Conservation (phyloP, 306 rosid genomes). For the Sophora flavescens region DNA sequence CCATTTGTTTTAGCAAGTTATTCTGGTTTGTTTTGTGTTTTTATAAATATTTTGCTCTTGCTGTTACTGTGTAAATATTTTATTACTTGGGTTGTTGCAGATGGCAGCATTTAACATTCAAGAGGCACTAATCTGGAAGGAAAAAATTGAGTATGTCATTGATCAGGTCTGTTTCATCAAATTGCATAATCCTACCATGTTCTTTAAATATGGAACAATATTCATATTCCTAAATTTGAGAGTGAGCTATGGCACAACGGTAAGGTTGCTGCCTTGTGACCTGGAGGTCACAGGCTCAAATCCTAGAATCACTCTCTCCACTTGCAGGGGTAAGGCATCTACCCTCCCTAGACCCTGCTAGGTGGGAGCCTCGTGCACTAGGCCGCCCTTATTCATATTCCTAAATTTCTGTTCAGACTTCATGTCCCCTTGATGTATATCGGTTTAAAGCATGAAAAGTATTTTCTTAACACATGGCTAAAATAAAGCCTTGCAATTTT, state of each 20-base stretch:
- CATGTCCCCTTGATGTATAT: constrained; percentile 30
- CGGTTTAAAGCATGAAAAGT: constrained; percentile 25
- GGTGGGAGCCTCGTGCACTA: too few species aligned
- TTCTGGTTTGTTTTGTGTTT: background rate
- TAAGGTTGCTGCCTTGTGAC: too few species aligned
- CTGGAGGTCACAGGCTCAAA: too few species aligned
- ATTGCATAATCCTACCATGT: constrained; percentile 7
- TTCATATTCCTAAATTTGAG: constrained; percentile 4
- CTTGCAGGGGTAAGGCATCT: too few species aligned
- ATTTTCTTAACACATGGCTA: constrained; percentile 27
- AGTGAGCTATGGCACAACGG: too few species aligned
- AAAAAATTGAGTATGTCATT: constrained; percentile 88
- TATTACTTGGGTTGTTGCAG: constrained; percentile 57
- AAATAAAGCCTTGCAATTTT: constrained; percentile 28
- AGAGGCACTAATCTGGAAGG: constrained; percentile 96
- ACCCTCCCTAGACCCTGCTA: too few species aligned
- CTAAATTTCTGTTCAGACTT: constrained; percentile 32
- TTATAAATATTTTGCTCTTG: background rate
- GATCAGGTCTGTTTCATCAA: constrained; percentile 74
- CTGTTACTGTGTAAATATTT: constrained; percentile 31
- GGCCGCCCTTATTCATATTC: constrained; percentile 15
- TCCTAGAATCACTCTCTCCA: too few species aligned
- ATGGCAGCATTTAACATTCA: constrained; percentile 99
- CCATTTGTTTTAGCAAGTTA: constrained; percentile 10
- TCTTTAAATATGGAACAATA: constrained; percentile 30